phyloP scores from a whole-genome alignment of 208 protist genomes.

The Angomonas deanei region DNA sequence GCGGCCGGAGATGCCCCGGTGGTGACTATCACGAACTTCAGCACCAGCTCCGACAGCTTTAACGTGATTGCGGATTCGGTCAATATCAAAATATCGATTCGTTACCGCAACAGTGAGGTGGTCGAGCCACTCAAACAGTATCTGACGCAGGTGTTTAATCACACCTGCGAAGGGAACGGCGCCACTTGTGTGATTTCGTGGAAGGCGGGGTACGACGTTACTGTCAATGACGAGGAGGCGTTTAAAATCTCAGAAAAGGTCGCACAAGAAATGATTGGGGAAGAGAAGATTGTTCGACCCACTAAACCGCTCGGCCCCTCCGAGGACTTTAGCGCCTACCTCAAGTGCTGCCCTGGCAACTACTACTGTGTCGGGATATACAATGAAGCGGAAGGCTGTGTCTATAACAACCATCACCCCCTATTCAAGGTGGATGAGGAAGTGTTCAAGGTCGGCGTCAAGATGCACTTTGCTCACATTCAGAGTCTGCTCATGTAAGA shows the following conservation, averaged over 20 bases:
- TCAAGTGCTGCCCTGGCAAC: slow-evolving; percentile 25
- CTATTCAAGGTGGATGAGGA: slow-evolving; percentile 48
- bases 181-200: slow-evolving; percentile 24
- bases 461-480: slow-evolving; percentile 15
- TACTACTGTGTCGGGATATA: slow-evolving; percentile 41
- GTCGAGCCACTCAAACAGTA: slow-evolving; percentile 18
- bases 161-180: slow-evolving; percentile 20
- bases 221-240: slow-evolving; percentile 30
- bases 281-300: background rate
- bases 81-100: slow-evolving; percentile 41
- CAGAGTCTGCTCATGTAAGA: slow-evolving; percentile 14
- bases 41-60: slow-evolving; percentile 36
- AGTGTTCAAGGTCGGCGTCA: slow-evolving; percentile 42
- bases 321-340: slow-evolving; percentile 51
- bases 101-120: slow-evolving; percentile 24
- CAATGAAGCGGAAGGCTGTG: slow-evolving; percentile 21
- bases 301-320: slow-evolving; percentile 14
- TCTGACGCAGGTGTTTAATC: slow-evolving; percentile 25
- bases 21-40: slow-evolving; percentile 30
- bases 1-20: slow-evolving; percentile 30
- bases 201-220: slow-evolving; percentile 36
- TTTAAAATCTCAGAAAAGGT: slow-evolving; percentile 12
- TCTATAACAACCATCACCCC: slow-evolving; percentile 35
- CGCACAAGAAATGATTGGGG: background rate
- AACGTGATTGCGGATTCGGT: slow-evolving; percentile 55